Base-by-base conservation (phyloP, 2,329 filamentous ascomycete genomes). In the Aspergillus novofumigatus region DNA sequence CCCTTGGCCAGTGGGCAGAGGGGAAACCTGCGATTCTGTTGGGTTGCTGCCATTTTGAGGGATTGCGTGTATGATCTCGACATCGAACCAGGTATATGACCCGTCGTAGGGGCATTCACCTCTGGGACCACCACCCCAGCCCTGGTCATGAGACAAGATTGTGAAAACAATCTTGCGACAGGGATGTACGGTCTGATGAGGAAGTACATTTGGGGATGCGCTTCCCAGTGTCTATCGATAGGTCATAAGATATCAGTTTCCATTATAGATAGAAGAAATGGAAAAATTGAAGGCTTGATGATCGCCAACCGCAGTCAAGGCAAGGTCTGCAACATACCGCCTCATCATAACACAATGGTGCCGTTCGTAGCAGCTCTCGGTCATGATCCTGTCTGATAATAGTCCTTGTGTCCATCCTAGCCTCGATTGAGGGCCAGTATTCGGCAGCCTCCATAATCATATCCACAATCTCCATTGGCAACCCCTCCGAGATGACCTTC, bases 41-140 rank as follows among this genome's bases (percentile, higher is more conserved):
- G 11, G 20, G 23, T 8, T 7, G 44, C 23, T 47, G 23, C 11
- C 44, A 1, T 23, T 14, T 25, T 23, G 44, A 14, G 44, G 63
- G 21, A 67, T 65, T 1, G 53, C 59, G 23, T 52, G 68, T 20
- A 73, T 65, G 5, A 73, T 58, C 52, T 74, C 71, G 1, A 63
- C 63, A 49, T 76, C 72, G 55, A 76, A 76, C 74, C 74, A 76
- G 21, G 73, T 73, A 56, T 59, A 74, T 11, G 73, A 74, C 23
- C 61, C 63, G 5, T 65, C 47, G 55, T 72, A 75, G 41, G 59
- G 64, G n/a, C 65, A 59, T 20, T 60, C 56, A 26, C 49, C 56
- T 6, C 59, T 48, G 17, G 17, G 20, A 1, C 64, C 63, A 3
- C 65, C 58, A 21, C 66, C 66, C 63, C 67, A 69, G 20, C 73